These are phyloP conservation scores for Trifolium dubium DNA, from an alignment of 306 rosid species.

Conservation along the genomic window DNA sequence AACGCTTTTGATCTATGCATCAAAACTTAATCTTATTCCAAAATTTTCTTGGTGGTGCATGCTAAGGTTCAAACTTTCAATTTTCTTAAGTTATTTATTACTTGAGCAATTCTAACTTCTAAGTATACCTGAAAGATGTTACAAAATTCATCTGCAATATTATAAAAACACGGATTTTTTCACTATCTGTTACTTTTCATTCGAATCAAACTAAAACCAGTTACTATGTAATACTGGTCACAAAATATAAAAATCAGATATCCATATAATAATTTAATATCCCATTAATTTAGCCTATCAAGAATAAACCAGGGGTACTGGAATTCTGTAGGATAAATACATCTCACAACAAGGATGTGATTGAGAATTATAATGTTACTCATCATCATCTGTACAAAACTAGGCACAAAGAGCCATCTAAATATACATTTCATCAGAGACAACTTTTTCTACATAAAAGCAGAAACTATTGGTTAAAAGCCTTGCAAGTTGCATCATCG, in stretches of 20 bases:
- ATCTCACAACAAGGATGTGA: conserved; percentile 23
- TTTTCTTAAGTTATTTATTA: neutral
- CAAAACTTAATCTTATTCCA: too few relatives aligned
- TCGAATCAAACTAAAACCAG: neutral
- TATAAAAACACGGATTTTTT: neutral
- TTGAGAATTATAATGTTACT: conserved; percentile 11
- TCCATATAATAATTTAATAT: conserved; percentile 11
- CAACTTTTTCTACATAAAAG: conserved; percentile 23
- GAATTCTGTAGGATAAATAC: conserved; percentile 19
- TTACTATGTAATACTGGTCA: neutral
- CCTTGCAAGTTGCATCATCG: neutral
- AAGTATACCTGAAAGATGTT: neutral
- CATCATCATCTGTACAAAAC: conserved; percentile 18
- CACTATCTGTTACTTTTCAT: neutral
- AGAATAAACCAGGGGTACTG: conserved; percentile 17
- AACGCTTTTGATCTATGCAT: too few relatives aligned
- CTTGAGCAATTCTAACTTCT: neutral
- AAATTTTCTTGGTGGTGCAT: too few relatives aligned
- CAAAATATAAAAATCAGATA: neutral
- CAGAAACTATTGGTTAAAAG: conserved; percentile 6
- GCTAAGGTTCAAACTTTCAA: neutral
- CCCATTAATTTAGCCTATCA: conserved; percentile 3
- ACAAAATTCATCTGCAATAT: neutral
- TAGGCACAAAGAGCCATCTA: neutral
- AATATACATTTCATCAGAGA: neutral